Conservation (phyloP, 2,329 filamentous ascomycete species). For the Chaetothyriales sp. region DNA sequence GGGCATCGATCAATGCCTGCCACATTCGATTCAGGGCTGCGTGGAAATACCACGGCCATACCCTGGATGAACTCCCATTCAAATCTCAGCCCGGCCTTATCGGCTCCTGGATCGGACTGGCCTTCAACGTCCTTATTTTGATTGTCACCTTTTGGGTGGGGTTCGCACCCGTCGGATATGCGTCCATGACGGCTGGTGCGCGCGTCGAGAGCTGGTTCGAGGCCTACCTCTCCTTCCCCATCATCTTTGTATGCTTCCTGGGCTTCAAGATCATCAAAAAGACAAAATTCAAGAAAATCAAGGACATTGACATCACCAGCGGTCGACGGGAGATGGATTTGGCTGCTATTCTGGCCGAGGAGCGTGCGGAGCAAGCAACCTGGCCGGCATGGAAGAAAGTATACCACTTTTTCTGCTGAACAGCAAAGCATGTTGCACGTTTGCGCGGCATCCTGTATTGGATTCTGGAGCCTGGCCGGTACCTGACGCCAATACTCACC, state of each 20-base stretch:
- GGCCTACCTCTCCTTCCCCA: constrained; percentile 42
- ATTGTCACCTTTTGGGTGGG: constrained; percentile 76
- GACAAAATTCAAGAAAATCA: constrained; percentile 42
- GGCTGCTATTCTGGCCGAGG: constrained; percentile 61
- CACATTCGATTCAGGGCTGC: constrained; percentile 82
- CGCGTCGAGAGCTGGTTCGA: constrained; percentile 54
- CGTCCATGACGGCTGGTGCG: constrained; percentile 25
- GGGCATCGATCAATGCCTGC: constrained; percentile 53
- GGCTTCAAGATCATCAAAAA: constrained; percentile 52
- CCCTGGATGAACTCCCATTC: constrained; percentile 68
- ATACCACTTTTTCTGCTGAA: constrained; percentile 58
- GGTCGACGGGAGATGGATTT: constrained; percentile 54
- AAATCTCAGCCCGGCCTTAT: constrained; percentile 61
- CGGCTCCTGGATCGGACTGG: constrained; percentile 68
- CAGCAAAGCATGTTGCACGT: background rate
- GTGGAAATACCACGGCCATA: constrained; percentile 58
- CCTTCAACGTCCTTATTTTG: constrained; percentile 62
- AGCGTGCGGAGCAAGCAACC: constrained; percentile 54
- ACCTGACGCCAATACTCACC: too few species aligned
- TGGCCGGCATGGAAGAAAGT: constrained; percentile 66
- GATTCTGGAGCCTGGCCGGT: too few species aligned
- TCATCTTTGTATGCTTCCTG: constrained; percentile 44
- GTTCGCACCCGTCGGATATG: constrained; percentile 56
- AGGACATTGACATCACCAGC: constrained; percentile 53
- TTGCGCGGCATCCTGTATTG: background rate